These are phyloP conservation scores for Diospyros lotus DNA, from an alignment of 148 eudicot genomes.

Conservation along the genomic window DNA sequence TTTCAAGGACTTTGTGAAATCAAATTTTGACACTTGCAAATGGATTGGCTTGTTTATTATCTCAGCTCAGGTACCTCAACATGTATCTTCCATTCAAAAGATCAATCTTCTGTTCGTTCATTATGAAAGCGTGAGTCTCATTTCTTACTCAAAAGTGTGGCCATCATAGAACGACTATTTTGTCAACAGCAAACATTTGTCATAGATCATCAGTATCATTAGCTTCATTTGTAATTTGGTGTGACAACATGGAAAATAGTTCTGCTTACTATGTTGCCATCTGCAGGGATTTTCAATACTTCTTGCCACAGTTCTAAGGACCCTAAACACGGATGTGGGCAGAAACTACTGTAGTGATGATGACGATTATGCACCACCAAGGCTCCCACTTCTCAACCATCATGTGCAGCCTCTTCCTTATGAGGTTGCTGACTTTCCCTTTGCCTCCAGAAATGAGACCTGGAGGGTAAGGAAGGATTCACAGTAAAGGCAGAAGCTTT, in stretches of 20 bases:
- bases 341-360: conserved; percentile 10
- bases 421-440: conserved; percentile 4
- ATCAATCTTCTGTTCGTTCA: background rate
- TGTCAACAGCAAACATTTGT: too few species aligned
- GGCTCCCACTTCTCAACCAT: conserved; percentile 14
- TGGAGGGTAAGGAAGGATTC: conserved; percentile 2
- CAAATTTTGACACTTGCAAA: conserved; percentile 25
- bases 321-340: background rate
- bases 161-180: too few species aligned
- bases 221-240: too few species aligned
- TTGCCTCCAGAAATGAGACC: conserved; percentile 14
- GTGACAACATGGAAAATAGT: too few species aligned
- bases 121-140: too few species aligned
- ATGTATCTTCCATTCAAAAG: background rate
- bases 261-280: background rate
- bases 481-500: too few species aligned
- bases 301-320: conserved; percentile 40
- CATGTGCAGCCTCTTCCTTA: conserved; percentile 7
- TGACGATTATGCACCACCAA: background rate
- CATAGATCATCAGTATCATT: too few species aligned
- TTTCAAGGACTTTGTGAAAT: conserved; percentile 38
- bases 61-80: conserved; percentile 34
- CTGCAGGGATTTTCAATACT: conserved; percentile 36
- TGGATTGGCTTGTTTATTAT: conserved; percentile 26
- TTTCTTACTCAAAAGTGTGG: too few species aligned